Percentiles rank a stretch among this genome's conserved stretches.
phyloP scores from a whole-genome alignment of 176 grass and related monocot species.

The Oryza punctata region DNA sequence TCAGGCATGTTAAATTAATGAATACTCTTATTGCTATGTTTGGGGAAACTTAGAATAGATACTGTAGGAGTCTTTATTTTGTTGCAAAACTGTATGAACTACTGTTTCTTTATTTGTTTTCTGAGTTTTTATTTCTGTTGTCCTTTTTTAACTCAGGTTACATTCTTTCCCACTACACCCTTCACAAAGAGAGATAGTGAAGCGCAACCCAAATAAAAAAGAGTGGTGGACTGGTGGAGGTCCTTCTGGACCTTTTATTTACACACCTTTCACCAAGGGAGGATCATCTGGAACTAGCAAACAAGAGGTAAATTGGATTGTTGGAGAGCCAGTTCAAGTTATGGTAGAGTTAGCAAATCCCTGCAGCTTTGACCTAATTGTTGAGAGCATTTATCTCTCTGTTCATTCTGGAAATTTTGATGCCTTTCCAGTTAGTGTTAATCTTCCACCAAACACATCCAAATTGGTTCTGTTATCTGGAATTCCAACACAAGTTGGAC shows the following conservation, averaged over 20 bases:
- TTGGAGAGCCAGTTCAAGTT: conserved; percentile 95
- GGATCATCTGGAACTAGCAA: conserved; percentile 52
- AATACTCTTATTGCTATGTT: conserved; percentile 24
- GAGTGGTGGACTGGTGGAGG: conserved; percentile 97
- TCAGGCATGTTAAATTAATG: conserved; percentile 56
- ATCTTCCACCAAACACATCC: conserved; percentile 89
- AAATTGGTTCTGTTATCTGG: conserved; percentile 91
- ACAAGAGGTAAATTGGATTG: conserved; percentile 90
- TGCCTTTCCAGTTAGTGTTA: conserved; percentile 90
- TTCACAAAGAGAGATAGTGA: conserved; percentile 93
- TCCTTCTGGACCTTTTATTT: conserved; percentile 96
- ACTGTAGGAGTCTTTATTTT: background rate
- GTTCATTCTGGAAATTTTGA: conserved; percentile 98
- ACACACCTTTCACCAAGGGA: conserved; percentile 94
- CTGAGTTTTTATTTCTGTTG: background rate
- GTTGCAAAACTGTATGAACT: background rate
- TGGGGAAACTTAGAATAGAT: background rate
- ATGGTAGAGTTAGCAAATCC: conserved; percentile 99
- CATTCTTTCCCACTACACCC: conserved; percentile 96
- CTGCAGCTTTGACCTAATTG: conserved; percentile 90
- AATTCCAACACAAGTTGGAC: conserved; percentile 86
- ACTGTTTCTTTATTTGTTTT: conserved; percentile 14
- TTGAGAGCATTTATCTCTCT: conserved; percentile 98
- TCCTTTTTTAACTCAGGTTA: conserved; percentile 55
- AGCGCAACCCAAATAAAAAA: conserved; percentile 84